These are phyloP conservation scores for Penstemon davidsonii DNA, from an alignment of 257 asterid genomes.

Conservation along the genomic window DNA sequence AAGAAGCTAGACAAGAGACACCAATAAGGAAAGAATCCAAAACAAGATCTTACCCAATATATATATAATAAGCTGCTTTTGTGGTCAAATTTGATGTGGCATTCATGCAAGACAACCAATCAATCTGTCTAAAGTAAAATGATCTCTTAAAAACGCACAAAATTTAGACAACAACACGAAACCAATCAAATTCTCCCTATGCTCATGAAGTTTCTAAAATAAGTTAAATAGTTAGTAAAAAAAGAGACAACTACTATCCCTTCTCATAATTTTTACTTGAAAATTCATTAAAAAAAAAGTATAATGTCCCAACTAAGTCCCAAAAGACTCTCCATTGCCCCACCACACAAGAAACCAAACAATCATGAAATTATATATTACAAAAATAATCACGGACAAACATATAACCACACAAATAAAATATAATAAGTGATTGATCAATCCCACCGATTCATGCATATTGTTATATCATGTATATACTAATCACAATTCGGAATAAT, in stretches of 20 bases:
- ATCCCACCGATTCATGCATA: conserved; percentile 33
- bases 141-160: conserved; percentile 28
- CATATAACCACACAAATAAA: not conserved
- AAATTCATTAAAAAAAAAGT: conserved; percentile 24
- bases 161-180: conserved; percentile 16
- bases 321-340: conserved; percentile 41
- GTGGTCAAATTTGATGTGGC: conserved; percentile 21
- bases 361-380: conserved; percentile 20
- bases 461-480: not conserved
- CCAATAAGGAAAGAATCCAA: too few relatives aligned
- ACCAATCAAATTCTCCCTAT: conserved; percentile 33
- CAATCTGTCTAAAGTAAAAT: conserved; percentile 49
- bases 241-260: conserved; percentile 46
- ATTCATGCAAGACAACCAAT: conserved; percentile 64
- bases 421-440: conserved; percentile 19
- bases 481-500: not conserved
- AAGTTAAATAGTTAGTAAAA: not conserved
- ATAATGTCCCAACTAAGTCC: conserved; percentile 46
- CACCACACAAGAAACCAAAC: conserved; percentile 43
- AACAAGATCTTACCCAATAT: too few relatives aligned
- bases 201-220: not conserved
- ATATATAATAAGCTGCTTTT: too few relatives aligned
- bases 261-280: conserved; percentile 13
- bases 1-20: too few relatives aligned
- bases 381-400: conserved; percentile 19